A percentile compares a stretch with the other conserved stretches of the same genome.
Evolutionary conservation across 352 stramenopile species (phyloP).

Genomic region (Phytophthora vignae): DNA sequence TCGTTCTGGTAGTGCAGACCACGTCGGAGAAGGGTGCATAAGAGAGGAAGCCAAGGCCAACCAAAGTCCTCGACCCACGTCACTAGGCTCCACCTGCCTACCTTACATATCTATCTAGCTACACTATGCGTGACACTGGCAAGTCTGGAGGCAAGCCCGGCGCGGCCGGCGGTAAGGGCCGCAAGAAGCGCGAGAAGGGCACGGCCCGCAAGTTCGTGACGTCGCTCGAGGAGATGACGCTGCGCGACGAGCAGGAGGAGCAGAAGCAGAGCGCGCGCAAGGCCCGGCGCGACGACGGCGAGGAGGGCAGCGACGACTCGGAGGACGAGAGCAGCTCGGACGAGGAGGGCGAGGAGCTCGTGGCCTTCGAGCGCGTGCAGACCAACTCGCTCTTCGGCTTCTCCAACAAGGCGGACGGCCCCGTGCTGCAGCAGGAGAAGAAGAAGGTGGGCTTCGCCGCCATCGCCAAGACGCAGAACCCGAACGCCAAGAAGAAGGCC

Average conservation of each 20-base stretch:
- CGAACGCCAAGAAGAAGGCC: constrained; percentile 69
- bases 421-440: constrained; percentile 62
- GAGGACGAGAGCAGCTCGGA: constrained; percentile 68
- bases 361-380: constrained; percentile 81
- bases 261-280: constrained; percentile 76
- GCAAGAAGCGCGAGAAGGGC: constrained; percentile 83
- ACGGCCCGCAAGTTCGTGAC: constrained; percentile 82
- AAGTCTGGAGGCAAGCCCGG: constrained; percentile 55
- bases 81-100: constrained; percentile 2
- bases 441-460: constrained; percentile 78
- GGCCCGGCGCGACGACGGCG: constrained; percentile 65
- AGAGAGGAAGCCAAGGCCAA: constrained; percentile 28
- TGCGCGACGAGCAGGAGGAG: constrained; percentile 79
- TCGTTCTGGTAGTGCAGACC: too few species aligned
- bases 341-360: constrained; percentile 48
- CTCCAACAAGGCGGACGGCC: constrained; percentile 63
- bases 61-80: constrained; percentile 16
- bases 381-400: constrained; percentile 81
- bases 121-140: constrained; percentile 57
- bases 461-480: constrained; percentile 86
- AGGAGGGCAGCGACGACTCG: constrained; percentile 50
- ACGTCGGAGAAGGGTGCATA: background rate
- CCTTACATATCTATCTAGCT: background rate
- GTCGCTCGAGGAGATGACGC: constrained; percentile 84
- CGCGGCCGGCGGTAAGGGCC: constrained; percentile 58